A percentile compares a stretch with the other conserved stretches of the same genome.
Conservation (phyloP, 2,329 filamentous ascomycete genomes). For the Xylariaceae sp. region DNA sequence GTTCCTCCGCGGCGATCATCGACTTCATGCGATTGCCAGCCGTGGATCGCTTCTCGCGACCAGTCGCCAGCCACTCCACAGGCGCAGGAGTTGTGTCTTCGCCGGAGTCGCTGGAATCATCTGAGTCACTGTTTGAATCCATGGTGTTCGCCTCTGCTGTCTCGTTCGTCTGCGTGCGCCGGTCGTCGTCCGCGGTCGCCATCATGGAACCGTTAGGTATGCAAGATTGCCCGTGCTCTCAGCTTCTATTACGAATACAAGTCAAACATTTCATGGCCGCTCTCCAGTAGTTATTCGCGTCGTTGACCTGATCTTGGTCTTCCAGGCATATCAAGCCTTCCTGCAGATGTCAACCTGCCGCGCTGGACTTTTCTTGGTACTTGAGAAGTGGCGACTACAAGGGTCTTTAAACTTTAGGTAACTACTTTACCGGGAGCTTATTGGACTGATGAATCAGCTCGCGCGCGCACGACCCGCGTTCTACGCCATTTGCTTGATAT, state of each 20-base stretch:
- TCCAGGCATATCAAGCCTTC: no score
- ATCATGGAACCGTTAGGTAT: slow-evolving; percentile 21
- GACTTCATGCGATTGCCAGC: slow-evolving; percentile 81
- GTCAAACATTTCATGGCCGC: no score
- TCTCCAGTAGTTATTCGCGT: no score
- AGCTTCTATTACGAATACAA: no score
- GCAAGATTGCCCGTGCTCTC: no score
- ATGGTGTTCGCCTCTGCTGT: slow-evolving; percentile 28
- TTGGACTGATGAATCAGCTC: no score
- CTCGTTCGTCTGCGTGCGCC: background rate
- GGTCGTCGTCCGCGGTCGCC: slow-evolving; percentile 28
- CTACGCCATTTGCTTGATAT: no score
- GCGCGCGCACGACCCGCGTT: no score
- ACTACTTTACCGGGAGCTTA: no score
- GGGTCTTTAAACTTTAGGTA: no score
- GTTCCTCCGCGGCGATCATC: slow-evolving; percentile 70
- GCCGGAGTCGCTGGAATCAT: slow-evolving; percentile 29
- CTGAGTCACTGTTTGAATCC: slow-evolving; percentile 34
- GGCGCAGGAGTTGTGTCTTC: slow-evolving; percentile 25
- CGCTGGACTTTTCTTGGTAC: background rate
- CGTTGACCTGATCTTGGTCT: no score
- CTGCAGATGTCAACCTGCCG: background rate
- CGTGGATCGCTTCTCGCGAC: slow-evolving; percentile 70
- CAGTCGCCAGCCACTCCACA: slow-evolving; percentile 68
- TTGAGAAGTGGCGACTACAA: no score